phyloP scores from a whole-genome alignment of 2,329 filamentous ascomycete species.

The Dactylellina drechsleri region DNA sequence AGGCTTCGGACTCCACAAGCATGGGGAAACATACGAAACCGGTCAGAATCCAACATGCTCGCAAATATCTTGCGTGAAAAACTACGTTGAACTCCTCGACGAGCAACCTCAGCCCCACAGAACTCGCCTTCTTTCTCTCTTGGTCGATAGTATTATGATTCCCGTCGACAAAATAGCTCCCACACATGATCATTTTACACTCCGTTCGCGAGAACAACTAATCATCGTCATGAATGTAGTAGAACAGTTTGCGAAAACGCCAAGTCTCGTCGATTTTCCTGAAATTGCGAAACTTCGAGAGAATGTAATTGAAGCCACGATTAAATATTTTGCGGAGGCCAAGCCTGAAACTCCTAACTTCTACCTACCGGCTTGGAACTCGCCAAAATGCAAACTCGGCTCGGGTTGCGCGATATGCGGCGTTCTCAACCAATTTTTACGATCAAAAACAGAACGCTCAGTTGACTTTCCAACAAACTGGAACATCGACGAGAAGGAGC shows the following conservation, averaged over 20 bases:
- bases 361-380: conserved; percentile 35
- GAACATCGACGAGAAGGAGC: too few relatives aligned
- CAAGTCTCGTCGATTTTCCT: conserved; percentile 6
- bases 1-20: neutral
- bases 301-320: conserved; percentile 19
- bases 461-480: too few relatives aligned
- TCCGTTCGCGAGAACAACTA: neutral
- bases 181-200: too few relatives aligned
- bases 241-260: neutral
- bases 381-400: conserved; percentile 19
- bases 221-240: neutral
- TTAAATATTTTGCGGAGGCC: conserved; percentile 11
- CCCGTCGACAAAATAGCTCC: conserved; percentile 2
- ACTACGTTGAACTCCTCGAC: conserved; percentile 24
- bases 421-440: conserved; percentile 39
- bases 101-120: conserved; percentile 23
- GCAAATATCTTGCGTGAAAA: neutral
- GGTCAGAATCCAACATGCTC: neutral
- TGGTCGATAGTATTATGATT: conserved; percentile 5
- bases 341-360: conserved; percentile 20
- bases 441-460: conserved; percentile 20
- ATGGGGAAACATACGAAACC: neutral
- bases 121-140: conserved; percentile 1
- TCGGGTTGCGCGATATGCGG: conserved; percentile 30
- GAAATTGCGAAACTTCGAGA: conserved; percentile 12